A percentile compares a stretch with the other conserved stretches of the same genome.
These are phyloP conservation scores for Proliferodiscus dingleyae DNA, from an alignment of 2,329 filamentous ascomycete species.

Conservation along the genomic window DNA sequence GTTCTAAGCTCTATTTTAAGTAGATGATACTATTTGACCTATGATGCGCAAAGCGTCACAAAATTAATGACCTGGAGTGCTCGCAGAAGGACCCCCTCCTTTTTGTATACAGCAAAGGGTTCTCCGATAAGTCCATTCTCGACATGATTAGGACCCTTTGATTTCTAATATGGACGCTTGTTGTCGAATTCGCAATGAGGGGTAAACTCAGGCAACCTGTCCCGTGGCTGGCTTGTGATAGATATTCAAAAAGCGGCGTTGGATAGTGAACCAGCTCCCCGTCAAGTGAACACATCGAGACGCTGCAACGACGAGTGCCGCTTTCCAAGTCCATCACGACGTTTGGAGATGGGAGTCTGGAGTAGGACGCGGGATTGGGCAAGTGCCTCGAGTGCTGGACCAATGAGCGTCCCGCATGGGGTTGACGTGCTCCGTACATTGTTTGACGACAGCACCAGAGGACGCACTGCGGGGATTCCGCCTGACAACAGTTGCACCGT, in stretches of 20 bases:
- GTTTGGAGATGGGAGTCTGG: not conserved
- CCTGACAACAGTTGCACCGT: too few relatives aligned
- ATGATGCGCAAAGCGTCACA: too few relatives aligned
- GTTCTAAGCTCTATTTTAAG: not conserved
- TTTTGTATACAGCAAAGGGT: not conserved
- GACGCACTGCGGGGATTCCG: too few relatives aligned
- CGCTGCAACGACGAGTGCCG: too few relatives aligned
- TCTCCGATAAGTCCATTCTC: too few relatives aligned
- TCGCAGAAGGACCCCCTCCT: not conserved
- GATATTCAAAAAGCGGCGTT: too few relatives aligned
- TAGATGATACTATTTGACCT: not conserved
- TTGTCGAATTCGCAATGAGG: slow-evolving; percentile 3
- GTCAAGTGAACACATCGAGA: too few relatives aligned
- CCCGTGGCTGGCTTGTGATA: too few relatives aligned
- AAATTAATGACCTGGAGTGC: not conserved
- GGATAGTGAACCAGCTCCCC: too few relatives aligned
- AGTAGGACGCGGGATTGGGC: slow-evolving; percentile 22
- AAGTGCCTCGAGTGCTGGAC: not conserved
- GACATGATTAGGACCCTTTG: not conserved
- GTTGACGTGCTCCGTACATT: slow-evolving; percentile 7
- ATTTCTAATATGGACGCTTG: not conserved
- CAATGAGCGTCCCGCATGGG: not conserved
- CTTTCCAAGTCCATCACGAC: too few relatives aligned
- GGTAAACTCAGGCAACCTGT: too few relatives aligned
- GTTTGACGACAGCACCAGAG: slow-evolving; percentile 7